These are phyloP conservation scores for Apiotrichum gracile DNA, from an alignment of 1,284 basidiomycete species.

Conservation along the genomic window DNA sequence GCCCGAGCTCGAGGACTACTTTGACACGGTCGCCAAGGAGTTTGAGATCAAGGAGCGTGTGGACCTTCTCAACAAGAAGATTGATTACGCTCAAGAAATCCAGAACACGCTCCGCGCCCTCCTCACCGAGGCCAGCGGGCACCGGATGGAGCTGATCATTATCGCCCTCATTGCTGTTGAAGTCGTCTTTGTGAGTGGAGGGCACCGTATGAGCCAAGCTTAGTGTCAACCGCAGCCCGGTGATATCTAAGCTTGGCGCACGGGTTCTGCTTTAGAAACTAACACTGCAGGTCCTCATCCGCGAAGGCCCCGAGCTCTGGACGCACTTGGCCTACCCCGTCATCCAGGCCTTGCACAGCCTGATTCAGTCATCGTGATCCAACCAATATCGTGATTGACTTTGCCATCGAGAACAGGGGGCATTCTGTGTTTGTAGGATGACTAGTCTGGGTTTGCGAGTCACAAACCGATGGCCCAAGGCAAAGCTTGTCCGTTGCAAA, in stretches of 20 bases:
- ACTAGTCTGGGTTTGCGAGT: no score
- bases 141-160: slow-evolving; percentile 86
- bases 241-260: no score
- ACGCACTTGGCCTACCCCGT: slow-evolving; percentile 13
- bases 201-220: not conserved
- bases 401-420: no score
- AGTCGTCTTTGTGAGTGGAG: slow-evolving; percentile 66
- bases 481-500: no score
- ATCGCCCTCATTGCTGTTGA: slow-evolving; percentile 85
- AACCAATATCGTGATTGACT: no score
- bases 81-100: slow-evolving; percentile 84
- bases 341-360: slow-evolving; percentile 3
- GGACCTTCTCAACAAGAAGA: slow-evolving; percentile 77
- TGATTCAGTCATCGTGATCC: slow-evolving; percentile 2
- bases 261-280: no score
- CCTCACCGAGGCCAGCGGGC: slow-evolving; percentile 74
- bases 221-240: no score
- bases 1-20: slow-evolving; percentile 78
- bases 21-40: slow-evolving; percentile 71
- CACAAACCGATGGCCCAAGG: no score
- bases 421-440: no score
- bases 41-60: slow-evolving; percentile 76
- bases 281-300: slow-evolving; percentile 13
- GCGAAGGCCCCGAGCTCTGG: slow-evolving; percentile 22
- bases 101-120: slow-evolving; percentile 59